Percentiles rank a stretch among this genome's conserved stretches.
phyloP scores from a whole-genome alignment of 2,329 filamentous ascomycete genomes.

The Aspergillus transmontanensis region DNA sequence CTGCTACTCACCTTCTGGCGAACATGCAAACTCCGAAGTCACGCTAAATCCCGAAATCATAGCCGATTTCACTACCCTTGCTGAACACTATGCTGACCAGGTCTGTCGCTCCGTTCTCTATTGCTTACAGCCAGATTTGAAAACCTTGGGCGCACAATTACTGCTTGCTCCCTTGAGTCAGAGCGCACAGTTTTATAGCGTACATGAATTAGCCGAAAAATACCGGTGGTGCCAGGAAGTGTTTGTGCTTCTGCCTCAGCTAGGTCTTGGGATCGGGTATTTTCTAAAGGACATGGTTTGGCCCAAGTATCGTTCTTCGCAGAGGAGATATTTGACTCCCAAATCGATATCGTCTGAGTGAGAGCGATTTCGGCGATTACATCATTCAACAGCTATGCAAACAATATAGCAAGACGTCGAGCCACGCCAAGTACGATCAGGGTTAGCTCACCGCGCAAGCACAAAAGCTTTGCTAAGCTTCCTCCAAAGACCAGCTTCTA shows the following conservation, averaged over 20 bases:
- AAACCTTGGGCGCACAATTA: constrained; percentile 21
- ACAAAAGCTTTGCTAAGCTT: neutral
- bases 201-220: constrained; percentile 16
- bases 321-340: constrained; percentile 4
- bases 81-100: constrained; percentile 21
- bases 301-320: constrained; percentile 20
- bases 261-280: constrained; percentile 22
- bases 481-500: neutral
- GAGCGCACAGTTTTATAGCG: constrained; percentile 21
- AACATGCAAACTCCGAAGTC: neutral
- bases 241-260: constrained; percentile 16
- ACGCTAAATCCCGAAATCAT: neutral
- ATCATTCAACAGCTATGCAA: neutral
- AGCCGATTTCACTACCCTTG: constrained; percentile 17
- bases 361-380: neutral
- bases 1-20: constrained; percentile 2
- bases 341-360: neutral
- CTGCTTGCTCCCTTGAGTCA: constrained; percentile 24
- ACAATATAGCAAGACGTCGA: neutral
- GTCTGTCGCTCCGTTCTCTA: constrained; percentile 24
- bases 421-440: neutral
- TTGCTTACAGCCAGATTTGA: constrained; percentile 22
- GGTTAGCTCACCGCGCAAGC: neutral
- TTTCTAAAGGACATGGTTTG: constrained; percentile 26
- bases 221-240: constrained; percentile 23